Base-by-base conservation (phyloP, 148 eudicot genomes). In the Mesembryanthemum crystallinum region DNA sequence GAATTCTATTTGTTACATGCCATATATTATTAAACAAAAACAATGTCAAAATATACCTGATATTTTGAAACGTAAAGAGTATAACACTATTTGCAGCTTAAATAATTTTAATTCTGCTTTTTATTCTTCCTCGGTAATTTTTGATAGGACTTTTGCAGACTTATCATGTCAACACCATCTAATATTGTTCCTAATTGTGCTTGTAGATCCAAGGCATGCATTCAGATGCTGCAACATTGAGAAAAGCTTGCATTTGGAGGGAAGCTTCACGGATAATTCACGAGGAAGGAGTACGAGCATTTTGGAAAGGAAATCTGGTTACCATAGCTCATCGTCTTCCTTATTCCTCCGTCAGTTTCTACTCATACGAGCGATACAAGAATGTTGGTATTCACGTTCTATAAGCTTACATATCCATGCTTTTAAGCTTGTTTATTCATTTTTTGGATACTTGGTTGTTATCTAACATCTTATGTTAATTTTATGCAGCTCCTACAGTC, bases 221-320 rank as follows among this genome's bases (percentile, higher is more conserved):
- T 78, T 81, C 96, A 57, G 90, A 95, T 80, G 89, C 77, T 37
- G 78, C 85, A 28, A 55, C 82, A 5, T 71, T 94, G 83, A 89
- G 87, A 80, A 95, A 90, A 72, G 89, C 94, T 66, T 82, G 89
- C 82, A 88, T 95, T 61, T 90, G 87, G 89, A 85, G 75, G 32
- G 98, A 95, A 83, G 96, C 96, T 43, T 80, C 88, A 30, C 96
- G 97, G 25, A 81, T 95, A 69, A 69, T 89, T 62, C 84, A 83
- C 35, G 98, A 95, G 83, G 98, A 95, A 86, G 97, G 98, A 75
- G 66, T 87, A 57, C 77, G 89, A 64, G 98, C 98, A 59, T 95
- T 95, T 78, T 95, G 98, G 98, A 95, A 92, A 84, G 98, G 97
- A 37, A 95, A 95, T 82, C 71, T 92, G 73, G 98, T 95, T 80